Evolutionary conservation across 306 rosid genomes (phyloP).

Genomic region (Quercus mongolica): DNA sequence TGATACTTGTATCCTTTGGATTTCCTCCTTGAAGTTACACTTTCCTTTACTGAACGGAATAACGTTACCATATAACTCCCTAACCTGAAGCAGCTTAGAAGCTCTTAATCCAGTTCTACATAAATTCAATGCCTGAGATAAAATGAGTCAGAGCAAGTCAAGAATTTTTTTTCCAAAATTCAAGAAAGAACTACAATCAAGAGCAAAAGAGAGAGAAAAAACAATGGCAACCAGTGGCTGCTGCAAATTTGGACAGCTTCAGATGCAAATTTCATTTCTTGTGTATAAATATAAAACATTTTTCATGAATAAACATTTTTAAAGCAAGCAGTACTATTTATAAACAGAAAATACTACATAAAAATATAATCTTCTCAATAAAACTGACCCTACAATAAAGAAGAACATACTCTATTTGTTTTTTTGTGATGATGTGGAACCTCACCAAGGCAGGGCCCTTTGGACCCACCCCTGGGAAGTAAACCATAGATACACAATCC

Average conservation of each 20-base stretch:
- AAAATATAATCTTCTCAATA: neutral
- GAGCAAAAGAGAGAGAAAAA: neutral
- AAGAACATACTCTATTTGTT: no score
- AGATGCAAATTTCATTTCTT: neutral
- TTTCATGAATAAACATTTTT: neutral
- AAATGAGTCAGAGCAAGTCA: neutral
- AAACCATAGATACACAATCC: no score
- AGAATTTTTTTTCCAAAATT: neutral
- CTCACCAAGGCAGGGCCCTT: no score
- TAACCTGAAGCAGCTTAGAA: slow-evolving; percentile 59
- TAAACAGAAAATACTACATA: neutral
- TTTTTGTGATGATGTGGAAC: no score
- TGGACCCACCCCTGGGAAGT: no score
- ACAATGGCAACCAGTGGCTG: neutral
- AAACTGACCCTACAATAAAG: neutral
- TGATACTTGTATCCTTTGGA: slow-evolving; percentile 55
- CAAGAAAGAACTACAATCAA: neutral
- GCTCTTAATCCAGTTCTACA: slow-evolving; percentile 35
- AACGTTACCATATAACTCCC: slow-evolving; percentile 71
- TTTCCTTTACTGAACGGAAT: slow-evolving; percentile 43
- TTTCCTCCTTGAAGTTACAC: slow-evolving; percentile 61
- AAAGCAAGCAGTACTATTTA: neutral
- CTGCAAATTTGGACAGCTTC: neutral
- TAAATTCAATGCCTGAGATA: slow-evolving; percentile 36
- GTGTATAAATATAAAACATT: neutral